phyloP scores from a whole-genome alignment of 345 rosid genomes.

The Populus euphratica region DNA sequence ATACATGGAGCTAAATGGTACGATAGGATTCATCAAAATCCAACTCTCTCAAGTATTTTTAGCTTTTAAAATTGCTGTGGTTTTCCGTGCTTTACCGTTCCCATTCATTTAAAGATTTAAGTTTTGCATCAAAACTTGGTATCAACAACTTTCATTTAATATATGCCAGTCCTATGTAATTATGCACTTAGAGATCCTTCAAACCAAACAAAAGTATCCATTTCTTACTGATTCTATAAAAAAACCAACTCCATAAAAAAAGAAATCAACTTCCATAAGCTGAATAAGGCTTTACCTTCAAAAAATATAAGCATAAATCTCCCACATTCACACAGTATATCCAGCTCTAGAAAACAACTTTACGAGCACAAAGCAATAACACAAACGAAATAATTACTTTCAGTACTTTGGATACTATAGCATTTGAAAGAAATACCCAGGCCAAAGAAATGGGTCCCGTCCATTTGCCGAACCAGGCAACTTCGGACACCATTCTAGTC shows the following conservation, averaged over 20 bases:
- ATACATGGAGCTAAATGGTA: neutral
- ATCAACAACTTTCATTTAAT: neutral
- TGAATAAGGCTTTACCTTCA: neutral
- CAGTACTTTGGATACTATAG: neutral
- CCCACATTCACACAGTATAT: neutral
- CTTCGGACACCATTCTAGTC: neutral
- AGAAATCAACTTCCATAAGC: neutral
- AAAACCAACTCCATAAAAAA: neutral
- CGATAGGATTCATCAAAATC: neutral
- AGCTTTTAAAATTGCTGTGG: neutral
- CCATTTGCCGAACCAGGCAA: neutral
- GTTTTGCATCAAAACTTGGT: neutral
- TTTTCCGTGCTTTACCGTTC: neutral
- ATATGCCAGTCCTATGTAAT: neutral
- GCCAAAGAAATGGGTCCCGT: neutral
- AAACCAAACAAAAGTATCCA: neutral
- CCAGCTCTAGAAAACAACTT: constrained; percentile 1
- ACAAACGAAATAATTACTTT: neutral
- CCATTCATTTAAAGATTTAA: neutral
- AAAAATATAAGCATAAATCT: neutral
- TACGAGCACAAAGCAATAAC: neutral
- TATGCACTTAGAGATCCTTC: neutral
- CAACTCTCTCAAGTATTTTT: neutral
- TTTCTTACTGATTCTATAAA: neutral
- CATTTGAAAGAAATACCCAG: neutral